These are phyloP conservation scores for Exobasidium rhododendri DNA, from an alignment of 1,284 basidiomycete species.

Conservation along the genomic window DNA sequence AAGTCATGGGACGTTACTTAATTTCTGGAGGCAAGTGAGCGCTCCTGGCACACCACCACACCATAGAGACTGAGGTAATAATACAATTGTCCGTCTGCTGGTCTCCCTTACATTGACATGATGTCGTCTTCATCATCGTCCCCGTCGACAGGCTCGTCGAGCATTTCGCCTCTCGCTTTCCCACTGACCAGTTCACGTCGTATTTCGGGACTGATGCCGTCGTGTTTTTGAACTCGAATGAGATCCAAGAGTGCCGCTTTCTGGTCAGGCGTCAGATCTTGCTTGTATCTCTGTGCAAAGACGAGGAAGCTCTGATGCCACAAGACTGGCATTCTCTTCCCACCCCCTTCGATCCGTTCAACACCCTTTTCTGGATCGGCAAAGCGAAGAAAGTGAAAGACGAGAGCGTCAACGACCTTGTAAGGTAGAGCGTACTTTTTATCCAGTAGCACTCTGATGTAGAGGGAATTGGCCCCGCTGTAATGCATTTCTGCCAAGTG, in stretches of 20 bases:
- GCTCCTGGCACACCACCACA: too few relatives aligned
- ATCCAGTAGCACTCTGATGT: slow-evolving; percentile 93
- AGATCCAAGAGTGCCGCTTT: slow-evolving; percentile 96
- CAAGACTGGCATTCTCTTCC: slow-evolving; percentile 68
- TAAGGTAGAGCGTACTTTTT: slow-evolving; percentile 98
- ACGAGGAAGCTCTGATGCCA: slow-evolving; percentile 98
- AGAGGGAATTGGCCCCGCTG: slow-evolving; percentile 85
- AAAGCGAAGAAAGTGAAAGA: slow-evolving; percentile 95
- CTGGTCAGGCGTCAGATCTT: slow-evolving; percentile 95
- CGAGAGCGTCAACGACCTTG: slow-evolving; percentile 94
- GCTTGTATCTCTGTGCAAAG: slow-evolving; percentile 85
- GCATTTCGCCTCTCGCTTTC: slow-evolving; percentile 59
- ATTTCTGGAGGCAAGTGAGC: too few relatives aligned
- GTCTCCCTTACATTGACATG: slow-evolving; percentile 43
- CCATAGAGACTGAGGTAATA: too few relatives aligned
- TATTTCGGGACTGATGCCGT: slow-evolving; percentile 84
- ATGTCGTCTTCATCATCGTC: slow-evolving; percentile 32
- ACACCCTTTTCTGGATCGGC: slow-evolving; percentile 58
- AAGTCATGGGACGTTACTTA: too few relatives aligned
- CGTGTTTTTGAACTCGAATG: slow-evolving; percentile 78
- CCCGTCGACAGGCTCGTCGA: slow-evolving; percentile 51
- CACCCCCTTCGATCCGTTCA: slow-evolving; percentile 28
- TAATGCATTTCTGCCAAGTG: slow-evolving; percentile 97
- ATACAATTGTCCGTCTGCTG: too few relatives aligned
- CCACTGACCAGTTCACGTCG: slow-evolving; percentile 69